Evolutionary conservation across 2,329 filamentous ascomycete genomes (phyloP).

Genomic region (Setomelanomma holmii): DNA sequence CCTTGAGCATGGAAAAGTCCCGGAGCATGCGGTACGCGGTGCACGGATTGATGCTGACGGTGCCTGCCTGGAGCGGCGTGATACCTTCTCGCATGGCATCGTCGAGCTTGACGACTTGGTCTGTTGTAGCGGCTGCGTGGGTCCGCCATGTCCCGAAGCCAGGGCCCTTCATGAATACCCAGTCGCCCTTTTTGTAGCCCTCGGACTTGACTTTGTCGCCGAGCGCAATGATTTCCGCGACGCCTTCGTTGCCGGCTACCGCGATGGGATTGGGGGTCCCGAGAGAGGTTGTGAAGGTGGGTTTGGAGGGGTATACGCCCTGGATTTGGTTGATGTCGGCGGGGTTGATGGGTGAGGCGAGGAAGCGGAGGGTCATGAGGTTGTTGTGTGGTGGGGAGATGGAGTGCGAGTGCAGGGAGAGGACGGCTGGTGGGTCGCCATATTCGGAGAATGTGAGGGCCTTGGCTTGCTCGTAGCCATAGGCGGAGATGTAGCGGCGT

Average conservation of each 20-base stretch:
- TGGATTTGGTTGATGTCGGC: slow-evolving; percentile 98
- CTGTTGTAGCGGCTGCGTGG: slow-evolving; percentile 73
- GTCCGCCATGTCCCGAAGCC: slow-evolving; percentile 95
- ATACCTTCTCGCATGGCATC: slow-evolving; percentile 74
- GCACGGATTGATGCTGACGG: slow-evolving; percentile 89
- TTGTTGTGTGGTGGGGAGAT: slow-evolving; percentile 77
- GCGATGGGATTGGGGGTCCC: slow-evolving; percentile 79
- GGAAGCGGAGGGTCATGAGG: slow-evolving; percentile 80
- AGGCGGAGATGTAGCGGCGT: slow-evolving; percentile 62
- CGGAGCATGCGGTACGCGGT: slow-evolving; percentile 93
- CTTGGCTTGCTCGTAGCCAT: slow-evolving; percentile 86
- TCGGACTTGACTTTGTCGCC: slow-evolving; percentile 64
- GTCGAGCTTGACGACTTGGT: slow-evolving; percentile 71
- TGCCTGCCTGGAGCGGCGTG: slow-evolving; percentile 79
- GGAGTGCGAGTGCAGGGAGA: slow-evolving; percentile 75
- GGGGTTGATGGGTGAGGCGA: slow-evolving; percentile 92
- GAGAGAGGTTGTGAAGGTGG: slow-evolving; percentile 75
- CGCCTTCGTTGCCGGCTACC: slow-evolving; percentile 88
- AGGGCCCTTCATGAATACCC: slow-evolving; percentile 86
- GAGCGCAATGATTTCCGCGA: slow-evolving; percentile 82
- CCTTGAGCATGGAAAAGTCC: slow-evolving; percentile 71
- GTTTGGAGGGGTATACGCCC: slow-evolving; percentile 90
- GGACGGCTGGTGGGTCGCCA: slow-evolving; percentile 76
- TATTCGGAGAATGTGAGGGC: slow-evolving; percentile 77
- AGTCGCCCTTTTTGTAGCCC: slow-evolving; percentile 77